A percentile compares a stretch with the other conserved stretches of the same genome.
phyloP scores from a whole-genome alignment of 2,329 filamentous ascomycete genomes.

The Trichoderma sp. region DNA sequence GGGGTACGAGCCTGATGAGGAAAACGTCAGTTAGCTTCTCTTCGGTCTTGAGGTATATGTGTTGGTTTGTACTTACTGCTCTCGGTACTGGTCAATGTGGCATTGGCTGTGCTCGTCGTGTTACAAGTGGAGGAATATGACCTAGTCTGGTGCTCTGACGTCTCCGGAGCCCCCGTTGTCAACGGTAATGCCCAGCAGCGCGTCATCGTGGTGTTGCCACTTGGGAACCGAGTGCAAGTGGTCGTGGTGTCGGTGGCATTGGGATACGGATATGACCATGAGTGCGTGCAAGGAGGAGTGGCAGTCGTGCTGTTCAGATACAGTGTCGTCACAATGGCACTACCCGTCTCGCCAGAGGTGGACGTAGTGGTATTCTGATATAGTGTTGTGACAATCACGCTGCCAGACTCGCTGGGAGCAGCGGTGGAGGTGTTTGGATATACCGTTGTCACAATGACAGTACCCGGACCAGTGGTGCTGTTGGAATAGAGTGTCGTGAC shows the following conservation, averaged over 20 bases:
- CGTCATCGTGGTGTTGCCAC: constrained; percentile 16
- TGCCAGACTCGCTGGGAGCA: too few relatives aligned
- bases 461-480: too few relatives aligned
- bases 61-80: constrained; percentile 15
- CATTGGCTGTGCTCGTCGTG: constrained; percentile 32
- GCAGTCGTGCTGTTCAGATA: constrained; percentile 25
- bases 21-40: constrained; percentile 3
- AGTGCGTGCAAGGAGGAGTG: constrained; percentile 28
- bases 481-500: too few relatives aligned
- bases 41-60: neutral
- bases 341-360: neutral
- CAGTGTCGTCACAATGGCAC: constrained; percentile 9
- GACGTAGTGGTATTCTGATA: too few relatives aligned
- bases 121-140: constrained; percentile 32
- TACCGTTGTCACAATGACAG: too few relatives aligned
- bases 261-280: constrained; percentile 24
- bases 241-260: constrained; percentile 24
- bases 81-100: neutral
- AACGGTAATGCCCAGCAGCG: constrained; percentile 21
- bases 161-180: constrained; percentile 17
- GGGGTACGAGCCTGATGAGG: neutral
- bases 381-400: too few relatives aligned
- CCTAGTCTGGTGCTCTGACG: constrained; percentile 9
- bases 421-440: too few relatives aligned
- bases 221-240: constrained; percentile 13